These are phyloP conservation scores for Penicillium oxalicum DNA, from an alignment of 2,329 filamentous ascomycete genomes.

Conservation along the genomic window DNA sequence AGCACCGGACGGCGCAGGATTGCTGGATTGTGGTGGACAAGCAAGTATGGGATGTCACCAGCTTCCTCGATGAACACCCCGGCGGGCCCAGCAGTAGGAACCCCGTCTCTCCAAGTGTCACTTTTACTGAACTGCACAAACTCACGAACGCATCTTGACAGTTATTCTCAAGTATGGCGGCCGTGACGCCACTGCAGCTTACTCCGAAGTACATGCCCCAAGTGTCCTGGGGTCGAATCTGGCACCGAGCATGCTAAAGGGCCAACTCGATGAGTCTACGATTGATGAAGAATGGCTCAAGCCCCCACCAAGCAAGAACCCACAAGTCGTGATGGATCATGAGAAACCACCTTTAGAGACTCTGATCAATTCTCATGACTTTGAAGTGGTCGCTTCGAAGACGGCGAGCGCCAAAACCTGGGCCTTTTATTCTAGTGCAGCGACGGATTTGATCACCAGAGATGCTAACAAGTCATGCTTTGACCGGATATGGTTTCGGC, in stretches of 20 bases:
- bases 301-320: conserved; percentile 30
- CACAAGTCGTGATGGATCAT: conserved; percentile 23
- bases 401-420: conserved; percentile 59
- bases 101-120: neutral
- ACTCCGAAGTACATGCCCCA: conserved; percentile 43
- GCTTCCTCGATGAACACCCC: conserved; percentile 60
- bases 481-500: conserved; percentile 53
- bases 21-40: conserved; percentile 65
- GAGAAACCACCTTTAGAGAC: conserved; percentile 49
- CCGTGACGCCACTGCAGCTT: conserved; percentile 41
- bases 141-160: conserved; percentile 3
- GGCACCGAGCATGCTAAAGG: conserved; percentile 42
- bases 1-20: conserved; percentile 46
- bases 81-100: conserved; percentile 49
- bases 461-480: conserved; percentile 52
- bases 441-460: conserved; percentile 56
- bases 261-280: conserved; percentile 45
- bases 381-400: conserved; percentile 51
- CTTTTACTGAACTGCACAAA: no score
- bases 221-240: conserved; percentile 43
- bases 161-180: conserved; percentile 45
- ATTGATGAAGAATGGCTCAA: conserved; percentile 47
- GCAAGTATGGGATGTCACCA: conserved; percentile 61
- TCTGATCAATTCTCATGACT: conserved; percentile 57
- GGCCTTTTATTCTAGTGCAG: conserved; percentile 63